Base-by-base conservation (phyloP, 139 green algal genomes). In the Tetradesmus lagerheimii region DNA sequence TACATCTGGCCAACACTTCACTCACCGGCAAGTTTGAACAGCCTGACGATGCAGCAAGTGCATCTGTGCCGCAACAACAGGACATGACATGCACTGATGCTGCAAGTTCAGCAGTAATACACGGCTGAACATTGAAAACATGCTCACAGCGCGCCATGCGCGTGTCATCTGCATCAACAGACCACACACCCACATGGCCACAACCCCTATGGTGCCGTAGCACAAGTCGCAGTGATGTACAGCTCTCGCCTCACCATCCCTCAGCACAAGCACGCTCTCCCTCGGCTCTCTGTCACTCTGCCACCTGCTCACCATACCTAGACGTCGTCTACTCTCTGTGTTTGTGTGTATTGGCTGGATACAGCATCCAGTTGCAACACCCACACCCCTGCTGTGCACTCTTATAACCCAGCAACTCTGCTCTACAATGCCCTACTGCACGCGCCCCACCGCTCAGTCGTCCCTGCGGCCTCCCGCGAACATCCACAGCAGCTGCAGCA, bases 401-500 rank as follows among this genome's bases (percentile, higher is more conserved):
- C 66, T 8, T 1, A 29, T 37, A 16, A 15, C 5, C 5, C 66
- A 0, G 4, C 66, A 31, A 16, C 1, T 8, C 66, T 12, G 29
- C 66, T 76, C 15, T 15, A 31, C 66, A 1, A 31, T 23, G 11
- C 11, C 66, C 66, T 76, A 8, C 35, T 23, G 16, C 5, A 1
- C 29, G 20, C 66, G 1, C 4, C 29, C 75, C 43, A 8, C 27
- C 4, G 5, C 80, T 86, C 57, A 89, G 38, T 89, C 85, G 35
- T 89, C 64, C 67, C 64, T 81, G 37, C 66, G 37, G n/a, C 66
- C 67, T 12, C 85, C 66, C 0, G 74, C 45, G 31, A 89, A 45
- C 85, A 89, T 83, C 43, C 47, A 87, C 41, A 95, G 93, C 80
- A 95, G 85, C 25, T 88, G 79, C 37, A 95, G 88, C 29, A 93